Evolutionary conservation across 805 yeast species (phyloP), one percentile per base, ranked within the genome.

Genomic region (Pichia nakasei): DNA sequence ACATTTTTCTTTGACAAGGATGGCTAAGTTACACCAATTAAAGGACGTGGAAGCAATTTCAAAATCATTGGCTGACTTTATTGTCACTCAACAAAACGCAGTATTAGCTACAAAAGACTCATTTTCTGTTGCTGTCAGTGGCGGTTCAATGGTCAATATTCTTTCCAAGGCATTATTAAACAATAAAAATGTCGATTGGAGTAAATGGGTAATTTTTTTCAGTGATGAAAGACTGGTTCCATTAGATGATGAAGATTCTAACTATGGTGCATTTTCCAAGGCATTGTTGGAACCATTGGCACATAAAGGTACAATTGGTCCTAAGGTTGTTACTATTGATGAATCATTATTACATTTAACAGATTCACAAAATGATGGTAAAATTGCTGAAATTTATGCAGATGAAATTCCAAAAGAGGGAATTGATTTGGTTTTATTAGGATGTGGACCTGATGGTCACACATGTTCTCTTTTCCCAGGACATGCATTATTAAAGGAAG

Each of bases 371-470:
- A 64, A 64, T 4, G 70, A 70, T 43, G 72, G 72, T 36, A 70
- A 65, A 36, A 76, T 85, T 53, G 88, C 95, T 5, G 51, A 57
- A 17, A 80, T 74, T 38, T 88, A 88, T 61, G 81, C 75, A 50
- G 48, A 67, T 1, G 65, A 69, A 36, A 63, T 88, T 42, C 86
- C 91, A 9, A 58, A 53, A 20, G 57, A 62, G 47, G 46, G 47
- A 8, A 56, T 80, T 24, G 95, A 88, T 62, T 66, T 87, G 53
- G 67, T 88, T 20, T 66, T 87, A 44, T 70, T 88, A 50, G 97
- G 97, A 20, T 84, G 93, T 61, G 97, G 97, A 8, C 96, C 96
- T 31, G 97, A 88, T 57, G 97, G 96, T 33, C 97, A 88, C 63
- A 88, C 96, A 5, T 85, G 95, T 66, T 88, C 96, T 1, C 69